Base-by-base conservation (phyloP, 768 basidiomycete species). In the Mycena haematopus region DNA sequence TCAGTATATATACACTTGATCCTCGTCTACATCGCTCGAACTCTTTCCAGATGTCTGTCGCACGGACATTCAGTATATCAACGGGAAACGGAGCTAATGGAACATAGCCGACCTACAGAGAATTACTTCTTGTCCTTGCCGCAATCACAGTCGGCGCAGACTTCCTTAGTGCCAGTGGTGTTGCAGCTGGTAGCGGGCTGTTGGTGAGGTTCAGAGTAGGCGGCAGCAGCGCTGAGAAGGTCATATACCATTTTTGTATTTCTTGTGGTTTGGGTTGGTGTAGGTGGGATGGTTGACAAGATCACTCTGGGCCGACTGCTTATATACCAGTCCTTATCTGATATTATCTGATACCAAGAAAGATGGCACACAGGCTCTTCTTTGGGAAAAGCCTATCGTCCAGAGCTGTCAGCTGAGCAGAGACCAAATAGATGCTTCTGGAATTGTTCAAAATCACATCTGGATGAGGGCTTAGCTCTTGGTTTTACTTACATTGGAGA, bases 81-180 rank as follows among this genome's bases (percentile, higher is more conserved):
- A 21, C 14, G 17, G 2, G 19, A 22, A 22, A 22, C 13, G 11
- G 15, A 10, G 21, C n/a, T 9, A 5, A n/a, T 4, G 31, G 19
- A 27, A 50, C 27, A 33, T 2, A 33, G 7, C 33, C 9, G 7
- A 51, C 60, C 1, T n/a, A 27, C 6, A 9, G 9, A 31, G 10
- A 45, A 50, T 66, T 63, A 66, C 31, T 66, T 66, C 58, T 66
- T 66, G 29, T 63, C 65, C 36, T 66, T 66, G 2, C 65, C 65
- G 13, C 65, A 66, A 17, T 66, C 65, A 35, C 65, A 66, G 45
- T 66, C 61, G 21, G 56, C 60, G 36, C 65, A 66, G 17, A 60
- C 61, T 10, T 62, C 60, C 31, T 62, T 62, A 33, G 65, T 52
- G 33, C 29, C 22, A 6, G 44, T 25, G 13, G 47, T 56, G 21